Base-by-base conservation (phyloP, 1,284 basidiomycete genomes). In the Marasmius oreades region DNA sequence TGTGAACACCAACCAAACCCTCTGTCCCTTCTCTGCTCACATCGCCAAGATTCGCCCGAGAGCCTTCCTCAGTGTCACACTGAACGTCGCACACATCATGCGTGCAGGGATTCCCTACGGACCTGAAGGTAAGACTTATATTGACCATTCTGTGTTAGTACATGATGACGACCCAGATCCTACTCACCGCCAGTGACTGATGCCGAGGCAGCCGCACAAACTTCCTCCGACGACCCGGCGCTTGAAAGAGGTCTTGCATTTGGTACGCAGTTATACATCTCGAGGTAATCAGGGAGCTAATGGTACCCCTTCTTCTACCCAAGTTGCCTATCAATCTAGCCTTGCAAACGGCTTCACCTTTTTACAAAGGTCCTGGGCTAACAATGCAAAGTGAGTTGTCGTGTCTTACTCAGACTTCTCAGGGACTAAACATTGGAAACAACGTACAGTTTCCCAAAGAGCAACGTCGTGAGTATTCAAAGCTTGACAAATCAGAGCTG, bases 41-140 rank as follows among this genome's bases (percentile, higher is more conserved):
- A 63, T 69, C 45, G 63, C 69, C 26, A 71, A 71, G 59, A 66
- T 67, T 23, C 60, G 62, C 26, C 70, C 70, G 18, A 60, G 70
- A 20, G 57, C 23, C 23, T 16, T 24, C n/a, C 59, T 24, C 64
- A 65, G 46, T 54, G 66, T 12, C 47, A 22, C 28, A 22, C 48
- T 6, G 52, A 53, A 23, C 45, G 51, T 18, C 45, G 61, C 66
- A 54, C 58, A 62, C 48, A 67, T 69, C 53, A 71, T 74, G 23
- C 72, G 75, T 5, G 66, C 70, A n/a, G 70, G 74, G 28, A 71
- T 73, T 52, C 69, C 73, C 14, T 77, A 72, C 51, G 74, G 74
- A 18, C 70, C 71, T 5, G 73, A 74, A 62, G 66, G 60, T 61
- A 39, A n/a, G 46, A 24, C 28, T 16, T 12, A n/a, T 55, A 23